Percentiles rank a stretch among this genome's conserved stretches.
These are phyloP conservation scores for Craspedostauros australis DNA, from an alignment of 108 stramenopile species.

Conservation along the genomic window DNA sequence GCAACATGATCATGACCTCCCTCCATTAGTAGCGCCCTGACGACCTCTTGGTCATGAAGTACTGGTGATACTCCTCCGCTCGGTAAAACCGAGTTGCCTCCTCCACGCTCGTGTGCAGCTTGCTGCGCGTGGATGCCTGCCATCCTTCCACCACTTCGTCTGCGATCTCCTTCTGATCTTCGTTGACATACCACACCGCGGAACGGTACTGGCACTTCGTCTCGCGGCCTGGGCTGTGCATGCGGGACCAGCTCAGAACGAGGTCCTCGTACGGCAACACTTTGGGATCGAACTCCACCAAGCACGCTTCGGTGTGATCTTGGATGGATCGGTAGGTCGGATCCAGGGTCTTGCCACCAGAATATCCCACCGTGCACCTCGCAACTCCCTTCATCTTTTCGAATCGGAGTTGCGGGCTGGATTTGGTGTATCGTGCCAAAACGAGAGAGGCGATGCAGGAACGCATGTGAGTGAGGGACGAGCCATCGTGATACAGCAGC, in stretches of 20 bases:
- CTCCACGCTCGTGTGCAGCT: slow-evolving; percentile 45
- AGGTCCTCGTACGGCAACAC: slow-evolving; percentile 49
- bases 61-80: slow-evolving; percentile 73
- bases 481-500: background rate
- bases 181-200: slow-evolving; percentile 40
- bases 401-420: slow-evolving; percentile 21
- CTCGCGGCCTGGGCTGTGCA: slow-evolving; percentile 28
- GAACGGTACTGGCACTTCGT: slow-evolving; percentile 53
- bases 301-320: slow-evolving; percentile 65
- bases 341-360: slow-evolving; percentile 45
- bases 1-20: too few species aligned
- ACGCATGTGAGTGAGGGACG: slow-evolving; percentile 10
- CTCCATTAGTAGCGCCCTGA: too few species aligned
- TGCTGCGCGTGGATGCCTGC: slow-evolving; percentile 9
- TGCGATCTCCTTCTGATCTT: slow-evolving; percentile 38
- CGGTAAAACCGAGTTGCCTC: slow-evolving; percentile 47
- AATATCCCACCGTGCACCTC: slow-evolving; percentile 40
- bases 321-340: slow-evolving; percentile 65
- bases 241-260: slow-evolving; percentile 38
- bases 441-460: background rate
- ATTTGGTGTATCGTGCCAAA: background rate
- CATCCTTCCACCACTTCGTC: slow-evolving; percentile 26
- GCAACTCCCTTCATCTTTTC: slow-evolving; percentile 27
- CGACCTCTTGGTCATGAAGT: slow-evolving; percentile 51
- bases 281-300: slow-evolving; percentile 59